Base-by-base conservation (phyloP, 495 filamentous ascomycete species). In the Rostrohypoxylon terebratum region DNA sequence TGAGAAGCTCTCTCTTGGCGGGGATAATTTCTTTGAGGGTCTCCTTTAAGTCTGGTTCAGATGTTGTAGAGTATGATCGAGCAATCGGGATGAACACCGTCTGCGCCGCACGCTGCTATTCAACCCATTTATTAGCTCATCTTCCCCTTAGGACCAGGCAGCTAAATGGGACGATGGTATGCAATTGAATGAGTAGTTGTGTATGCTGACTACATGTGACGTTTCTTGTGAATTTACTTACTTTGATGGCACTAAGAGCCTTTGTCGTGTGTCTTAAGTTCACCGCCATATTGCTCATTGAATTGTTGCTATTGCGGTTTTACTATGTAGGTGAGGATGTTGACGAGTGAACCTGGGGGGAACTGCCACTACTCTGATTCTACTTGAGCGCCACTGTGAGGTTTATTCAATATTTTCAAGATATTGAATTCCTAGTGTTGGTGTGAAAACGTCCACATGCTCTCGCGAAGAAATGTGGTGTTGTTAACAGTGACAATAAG, bases 1-100 rank as follows among this genome's bases (percentile, higher is more conserved):
- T 93, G 62, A 98, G 84, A 7, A 96, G 90, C 78, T 97, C 96
- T 44, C 94, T 90, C 83, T 99, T 99, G 53, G 88, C 92, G 23
- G 96, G 96, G 72, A 99, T 97, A 57, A 87, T 86, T 72, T 91
- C 88, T 72, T 88, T 91, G 58, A 99, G 86, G 25, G 92, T 91
- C 28, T 90, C 84, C 81, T 98, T 98, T 77, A 98, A 89, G 75
- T 96, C 92, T 67, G 90, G 92, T 76, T 98, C 94, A 38, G 90
- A 84, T 59, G 91, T 87, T 33, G 92, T 83, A 59, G 92, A 87
- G 80, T 93, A 93, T 66, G 67, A 80, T 71, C 89, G 83, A 42
- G 71, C 75, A 25, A 73, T 63, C 66, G 78, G 72, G 54, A 78
- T 44, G 58, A 71, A 34, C 31, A 66, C 60, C 3, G 77, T 38